These are phyloP conservation scores for Capillidium rhysosporum DNA, from an alignment of 371 early-diverging fungal species.

Conservation along the genomic window DNA sequence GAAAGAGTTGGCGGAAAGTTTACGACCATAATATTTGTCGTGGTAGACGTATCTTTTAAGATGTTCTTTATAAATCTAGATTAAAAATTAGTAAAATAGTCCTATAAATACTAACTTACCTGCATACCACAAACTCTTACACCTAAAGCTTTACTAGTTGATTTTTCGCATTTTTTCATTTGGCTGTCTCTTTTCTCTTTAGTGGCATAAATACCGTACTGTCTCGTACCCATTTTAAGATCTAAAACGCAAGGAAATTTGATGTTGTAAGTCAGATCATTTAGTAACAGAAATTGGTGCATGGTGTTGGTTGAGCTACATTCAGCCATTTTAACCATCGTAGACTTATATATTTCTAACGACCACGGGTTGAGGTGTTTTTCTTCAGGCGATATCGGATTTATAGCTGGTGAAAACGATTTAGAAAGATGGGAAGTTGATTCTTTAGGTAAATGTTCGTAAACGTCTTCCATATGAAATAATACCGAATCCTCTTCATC, in stretches of 20 bases:
- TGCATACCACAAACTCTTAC: constrained; percentile 95
- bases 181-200: constrained; percentile 65
- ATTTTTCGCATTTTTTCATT: constrained; percentile 68
- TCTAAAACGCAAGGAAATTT: constrained; percentile 83
- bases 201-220: constrained; percentile 78
- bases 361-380: constrained; percentile 30
- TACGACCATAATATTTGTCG: constrained; percentile 89
- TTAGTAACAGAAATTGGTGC: constrained; percentile 48
- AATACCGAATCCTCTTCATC: constrained; percentile 9
- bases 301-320: constrained; percentile 5
- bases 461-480: constrained; percentile 18
- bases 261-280: constrained; percentile 78
- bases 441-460: neutral
- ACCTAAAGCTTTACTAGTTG: constrained; percentile 76
- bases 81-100: neutral
- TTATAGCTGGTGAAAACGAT: neutral
- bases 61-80: constrained; percentile 55
- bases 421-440: neutral
- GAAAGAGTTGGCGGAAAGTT: constrained; percentile 47
- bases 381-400: neutral
- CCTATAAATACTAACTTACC: constrained; percentile 20
- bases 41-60: constrained; percentile 43
- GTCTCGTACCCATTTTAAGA: constrained; percentile 94
- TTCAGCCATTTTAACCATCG: constrained; percentile 16
- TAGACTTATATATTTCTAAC: constrained; percentile 15